These are phyloP conservation scores for Monilinia aucupariae DNA, from an alignment of 2,329 filamentous ascomycete genomes.

Conservation along the genomic window DNA sequence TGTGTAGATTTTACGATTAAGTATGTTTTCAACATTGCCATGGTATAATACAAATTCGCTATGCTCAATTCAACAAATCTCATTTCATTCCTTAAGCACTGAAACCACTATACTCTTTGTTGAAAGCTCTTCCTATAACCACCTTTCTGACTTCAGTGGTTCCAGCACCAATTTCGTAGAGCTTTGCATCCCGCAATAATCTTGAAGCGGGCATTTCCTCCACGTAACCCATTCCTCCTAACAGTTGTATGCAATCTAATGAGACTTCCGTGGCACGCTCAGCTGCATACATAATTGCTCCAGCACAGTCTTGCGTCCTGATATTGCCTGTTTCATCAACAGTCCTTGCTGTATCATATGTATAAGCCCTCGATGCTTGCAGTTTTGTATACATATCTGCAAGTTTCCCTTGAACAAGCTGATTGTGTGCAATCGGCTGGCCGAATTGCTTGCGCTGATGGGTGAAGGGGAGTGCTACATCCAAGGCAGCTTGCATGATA, in stretches of 20 bases:
- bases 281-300: slow-evolving; percentile 86
- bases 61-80: not conserved
- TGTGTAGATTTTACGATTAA: not conserved
- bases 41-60: slow-evolving; percentile 11
- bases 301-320: slow-evolving; percentile 86
- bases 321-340: slow-evolving; percentile 73
- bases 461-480: slow-evolving; percentile 80
- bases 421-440: slow-evolving; percentile 80
- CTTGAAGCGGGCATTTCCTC: slow-evolving; percentile 91
- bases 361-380: slow-evolving; percentile 78
- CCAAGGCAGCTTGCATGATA: slow-evolving; percentile 87
- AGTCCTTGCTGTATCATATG: slow-evolving; percentile 71
- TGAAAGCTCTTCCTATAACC: slow-evolving; percentile 65
- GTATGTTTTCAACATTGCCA: not conserved
- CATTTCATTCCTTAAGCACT: not conserved
- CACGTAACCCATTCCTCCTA: slow-evolving; percentile 93
- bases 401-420: slow-evolving; percentile 86
- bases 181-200: slow-evolving; percentile 66
- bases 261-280: slow-evolving; percentile 84
- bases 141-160: slow-evolving; percentile 91
- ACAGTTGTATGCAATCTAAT: slow-evolving; percentile 82
- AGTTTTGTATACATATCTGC: slow-evolving; percentile 98
- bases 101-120: slow-evolving; percentile 33
- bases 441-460: slow-evolving; percentile 89
- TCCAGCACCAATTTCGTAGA: slow-evolving; percentile 96